Evolutionary conservation across 1,139 yeast genomes (phyloP), one percentile per base, ranked within the genome.

Genomic region (Taphrina populina): DNA sequence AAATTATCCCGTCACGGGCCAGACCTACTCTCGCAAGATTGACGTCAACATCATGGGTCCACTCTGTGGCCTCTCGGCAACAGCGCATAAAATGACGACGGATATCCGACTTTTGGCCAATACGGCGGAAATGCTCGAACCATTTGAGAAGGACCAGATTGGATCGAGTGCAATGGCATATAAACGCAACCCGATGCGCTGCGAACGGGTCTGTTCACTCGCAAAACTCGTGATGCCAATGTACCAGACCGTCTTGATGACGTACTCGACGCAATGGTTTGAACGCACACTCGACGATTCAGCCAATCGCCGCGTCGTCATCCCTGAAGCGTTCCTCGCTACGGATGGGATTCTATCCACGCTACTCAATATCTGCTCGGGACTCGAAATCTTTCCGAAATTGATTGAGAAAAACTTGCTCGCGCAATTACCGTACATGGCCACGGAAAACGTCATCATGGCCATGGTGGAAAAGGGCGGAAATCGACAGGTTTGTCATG

Each of bases 151-250:
- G 74, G 82, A 92, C 21, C 99, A 92, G 76, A 92, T 92, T 69
- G 99, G 99, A 37, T 90, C 97, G 19, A 81, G 90, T 59, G 98
- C 98, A 39, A 92, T 92, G 99, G 99, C 99, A 26, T 92, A 92
- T 78, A 92, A 92, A 80, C 86, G 99, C 76, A 92, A 92, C 76
- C 99, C 99, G 71, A 92, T 92, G 99, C 84, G 99, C 76, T 84
- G 94, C 69, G 99, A 92, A 76, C 84, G 99, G 71, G 97, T 92
- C 60, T 92, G 99, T 75, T 92, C 98, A 23, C 79, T 94, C 64
- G 82, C 97, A 24, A 86, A 98, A 76, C 97, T 92, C 72, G 73
- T 92, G 72, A 95, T 95, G 64, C 84, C 95, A 19, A 76, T 88
- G 65, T 84, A 84, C 75, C 88, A 79, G 69, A 97, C 92, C 71